These are phyloP conservation scores for Lithocarpus polystachyus DNA, from an alignment of 306 rosid species.

Conservation along the genomic window DNA sequence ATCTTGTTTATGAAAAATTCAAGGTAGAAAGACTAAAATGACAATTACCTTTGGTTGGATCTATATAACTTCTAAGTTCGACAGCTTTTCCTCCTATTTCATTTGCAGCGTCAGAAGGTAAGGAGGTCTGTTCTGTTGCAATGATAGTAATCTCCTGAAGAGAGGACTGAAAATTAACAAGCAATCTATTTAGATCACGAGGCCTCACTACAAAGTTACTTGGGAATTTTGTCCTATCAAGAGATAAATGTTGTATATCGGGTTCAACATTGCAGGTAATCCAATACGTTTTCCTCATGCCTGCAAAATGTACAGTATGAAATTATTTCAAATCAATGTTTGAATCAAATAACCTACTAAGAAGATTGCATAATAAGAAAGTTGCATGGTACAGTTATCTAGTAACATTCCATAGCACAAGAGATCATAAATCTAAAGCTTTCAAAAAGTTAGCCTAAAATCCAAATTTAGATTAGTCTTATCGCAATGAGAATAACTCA, in stretches of 20 bases:
- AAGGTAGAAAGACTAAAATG: neutral
- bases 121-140: slow-evolving; percentile 76
- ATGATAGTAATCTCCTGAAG: slow-evolving; percentile 91
- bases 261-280: slow-evolving; percentile 89
- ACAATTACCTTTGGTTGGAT: slow-evolving; percentile 85
- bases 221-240: slow-evolving; percentile 75
- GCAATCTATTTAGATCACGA: slow-evolving; percentile 81
- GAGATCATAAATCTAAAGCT: neutral
- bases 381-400: neutral
- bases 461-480: neutral
- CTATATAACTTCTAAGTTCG: slow-evolving; percentile 86
- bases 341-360: neutral
- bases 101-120: slow-evolving; percentile 66
- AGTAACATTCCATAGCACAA: neutral
- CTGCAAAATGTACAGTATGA: slow-evolving; percentile 40
- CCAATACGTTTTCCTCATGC: slow-evolving; percentile 83
- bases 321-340: neutral
- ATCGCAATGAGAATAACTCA: neutral
- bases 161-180: slow-evolving; percentile 85
- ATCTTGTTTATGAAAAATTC: slow-evolving; percentile 13
- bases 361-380: neutral
- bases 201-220: slow-evolving; percentile 87
- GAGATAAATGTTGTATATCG: slow-evolving; percentile 79
- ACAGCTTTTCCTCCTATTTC: slow-evolving; percentile 95
- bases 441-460: neutral